Conservation (phyloP, 1,284 basidiomycete genomes). For the Tetrapyrgos nigripes region DNA sequence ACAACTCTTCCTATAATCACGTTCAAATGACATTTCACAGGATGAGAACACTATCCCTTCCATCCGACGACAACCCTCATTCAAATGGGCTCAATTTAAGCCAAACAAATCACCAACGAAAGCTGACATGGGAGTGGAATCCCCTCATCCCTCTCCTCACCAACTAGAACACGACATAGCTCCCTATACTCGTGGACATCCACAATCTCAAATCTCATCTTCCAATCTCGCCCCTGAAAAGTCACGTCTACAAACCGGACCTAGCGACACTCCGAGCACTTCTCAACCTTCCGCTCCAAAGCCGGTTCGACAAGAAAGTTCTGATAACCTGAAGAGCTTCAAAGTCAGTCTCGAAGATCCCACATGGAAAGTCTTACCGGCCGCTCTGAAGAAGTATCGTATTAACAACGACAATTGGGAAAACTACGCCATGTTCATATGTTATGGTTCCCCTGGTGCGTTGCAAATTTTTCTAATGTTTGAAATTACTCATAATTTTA, state of each 20-base stretch:
- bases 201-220: constrained; percentile 20
- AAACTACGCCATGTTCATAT: constrained; percentile 99
- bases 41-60: constrained; percentile 57
- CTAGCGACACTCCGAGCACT: constrained; percentile 40
- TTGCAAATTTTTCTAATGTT: constrained; percentile 17
- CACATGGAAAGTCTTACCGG: constrained; percentile 97
- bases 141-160: constrained; percentile 79
- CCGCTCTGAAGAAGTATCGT: constrained; percentile 98
- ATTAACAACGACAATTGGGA: constrained; percentile 99
- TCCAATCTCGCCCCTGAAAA: constrained; percentile 24
- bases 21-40: constrained; percentile 28
- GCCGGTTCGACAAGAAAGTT: constrained; percentile 66
- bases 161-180: constrained; percentile 72
- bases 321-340: constrained; percentile 85
- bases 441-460: constrained; percentile 89
- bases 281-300: constrained; percentile 44
- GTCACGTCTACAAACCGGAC: constrained; percentile 32
- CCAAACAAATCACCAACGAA: constrained; percentile 80
- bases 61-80: constrained; percentile 73
- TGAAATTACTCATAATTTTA: not conserved
- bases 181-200: constrained; percentile 39
- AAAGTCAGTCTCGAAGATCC: constrained; percentile 95
- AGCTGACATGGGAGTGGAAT: constrained; percentile 56
- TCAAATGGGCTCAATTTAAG: constrained; percentile 84
- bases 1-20: not conserved